A percentile compares a stretch with the other conserved stretches of the same genome.
Conservation (phyloP, 2,329 filamentous ascomycete genomes). For the Talaromyces sp. region DNA sequence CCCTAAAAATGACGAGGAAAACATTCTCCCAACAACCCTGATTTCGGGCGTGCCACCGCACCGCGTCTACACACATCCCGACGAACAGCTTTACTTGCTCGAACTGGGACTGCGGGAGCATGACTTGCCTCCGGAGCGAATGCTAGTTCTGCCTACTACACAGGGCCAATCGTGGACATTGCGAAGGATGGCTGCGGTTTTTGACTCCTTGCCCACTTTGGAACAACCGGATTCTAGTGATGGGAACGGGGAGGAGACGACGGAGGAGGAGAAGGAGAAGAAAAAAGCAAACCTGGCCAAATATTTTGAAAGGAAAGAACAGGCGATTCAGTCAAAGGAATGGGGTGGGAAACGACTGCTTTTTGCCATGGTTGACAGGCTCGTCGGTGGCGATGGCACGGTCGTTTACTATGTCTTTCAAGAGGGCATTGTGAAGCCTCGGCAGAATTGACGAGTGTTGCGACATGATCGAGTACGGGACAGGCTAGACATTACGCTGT, state of each 20-base stretch:
- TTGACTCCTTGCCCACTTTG: slow-evolving; percentile 46
- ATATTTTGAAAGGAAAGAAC: slow-evolving; percentile 26
- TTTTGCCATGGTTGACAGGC: slow-evolving; percentile 52
- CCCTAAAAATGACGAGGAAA: not conserved
- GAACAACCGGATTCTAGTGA: slow-evolving; percentile 3
- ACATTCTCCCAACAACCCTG: slow-evolving; percentile 40
- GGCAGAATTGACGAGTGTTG: slow-evolving; percentile 51
- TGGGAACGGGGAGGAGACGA: slow-evolving; percentile 2
- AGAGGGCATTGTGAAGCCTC: slow-evolving; percentile 60
- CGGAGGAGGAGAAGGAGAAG: slow-evolving; percentile 15
- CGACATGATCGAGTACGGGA: not conserved
- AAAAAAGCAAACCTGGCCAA: slow-evolving; percentile 26
- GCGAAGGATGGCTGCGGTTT: slow-evolving; percentile 51
- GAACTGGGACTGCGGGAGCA: slow-evolving; percentile 45
- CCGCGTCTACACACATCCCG: slow-evolving; percentile 59
- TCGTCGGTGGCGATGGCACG: slow-evolving; percentile 53
- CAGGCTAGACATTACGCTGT: too few relatives aligned
- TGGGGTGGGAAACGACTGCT: slow-evolving; percentile 52
- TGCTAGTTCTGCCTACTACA: slow-evolving; percentile 58
- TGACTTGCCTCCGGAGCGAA: slow-evolving; percentile 47
- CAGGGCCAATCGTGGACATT: slow-evolving; percentile 59
- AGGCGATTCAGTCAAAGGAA: slow-evolving; percentile 26
- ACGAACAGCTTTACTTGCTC: slow-evolving; percentile 59
- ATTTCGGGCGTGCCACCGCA: slow-evolving; percentile 60
- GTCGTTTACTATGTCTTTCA: slow-evolving; percentile 63